Base-by-base conservation (phyloP, 768 basidiomycete genomes). In the Russula ochroleuca region DNA sequence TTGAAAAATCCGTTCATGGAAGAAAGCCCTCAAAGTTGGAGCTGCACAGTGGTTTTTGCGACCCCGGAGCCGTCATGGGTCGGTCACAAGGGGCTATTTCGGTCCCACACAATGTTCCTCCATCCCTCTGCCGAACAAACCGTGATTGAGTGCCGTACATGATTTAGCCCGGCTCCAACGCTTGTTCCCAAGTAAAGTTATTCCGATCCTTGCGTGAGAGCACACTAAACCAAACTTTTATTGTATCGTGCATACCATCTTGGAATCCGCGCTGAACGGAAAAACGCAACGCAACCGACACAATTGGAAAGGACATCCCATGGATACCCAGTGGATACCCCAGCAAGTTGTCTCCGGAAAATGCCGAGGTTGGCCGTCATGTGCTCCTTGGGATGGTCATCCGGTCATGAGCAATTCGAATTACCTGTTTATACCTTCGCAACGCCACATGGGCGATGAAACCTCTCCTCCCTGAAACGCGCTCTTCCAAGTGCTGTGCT, bases 301-400 rank as follows among this genome's bases (percentile, higher is more conserved):
- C 47, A 13, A 25, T 49, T 28, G 48, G 48, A 15, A 47, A 23
- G 19, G 33, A 8, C 8, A 33, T 35, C 28, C 28, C 28, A 28
- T 28, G 28, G 35, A 5, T 35, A 35, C 4, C 28, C 28, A 2
- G 5, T 28, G 28, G 35, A 5, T 35, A 35, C 4, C 35, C 35
- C 35, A 35, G 35, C 35, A 35, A 6, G 3, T 7, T 5, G 35
- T 35, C 23, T 41, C 31, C 59, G 60, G 60, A 8, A 47, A 45
- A n/a, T 35, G 43, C 60, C 60, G 60, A 23, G n/a, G n/a, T n/a
- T n/a, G n/a, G n/a, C n/a, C 6, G 51, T 60, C 59, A 61, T 61
- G 59, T 61, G 59, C 25, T 33, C 50, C 50, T 25, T 35, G 28
- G 41, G n/a, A 9, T 33, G 38, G n/a, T 45, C 43, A 45, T 21